Base-by-base conservation (phyloP, 2,329 filamentous ascomycete genomes). In the Aspergillus sclerotialis region DNA sequence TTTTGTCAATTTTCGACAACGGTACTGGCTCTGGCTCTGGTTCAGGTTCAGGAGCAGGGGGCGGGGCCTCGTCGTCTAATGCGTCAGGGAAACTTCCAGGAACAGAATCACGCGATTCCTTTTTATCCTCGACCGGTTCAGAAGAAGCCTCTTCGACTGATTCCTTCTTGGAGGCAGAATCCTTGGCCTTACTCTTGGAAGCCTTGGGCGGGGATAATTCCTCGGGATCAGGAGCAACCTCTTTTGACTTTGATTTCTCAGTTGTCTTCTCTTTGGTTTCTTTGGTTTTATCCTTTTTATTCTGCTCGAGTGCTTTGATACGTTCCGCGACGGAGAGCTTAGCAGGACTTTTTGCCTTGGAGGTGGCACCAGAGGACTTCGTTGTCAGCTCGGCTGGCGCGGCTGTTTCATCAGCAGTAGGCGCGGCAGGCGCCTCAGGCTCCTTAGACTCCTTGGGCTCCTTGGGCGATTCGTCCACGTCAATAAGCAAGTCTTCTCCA, bases 51-150 rank as follows among this genome's bases (percentile, higher is more conserved):
- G n/a, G n/a, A n/a, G n/a, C n/a, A n/a, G n/a, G n/a, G n/a, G n/a
- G n/a, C n/a, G n/a, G n/a, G n/a, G n/a, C n/a, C n/a, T 71, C 66
- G 43, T 68, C 68, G 23, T 70, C 68, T 43, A 72, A 58, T 8
- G 50, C 70, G 30, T 64, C 62, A 15, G 76, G 76, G 51, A 80
- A 80, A 40, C 72, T 73, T 36, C 76, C 77, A 27, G 76, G 75
- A 5, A 76, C 61, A 18, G 57, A 55, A 34, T 66, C 64, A 33
- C 56, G 60, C 8, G 54, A 56, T 14, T 48, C 59, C 58, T 50
- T 63, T 24, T 48, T 50, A 38, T 52, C 56, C 51, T 51, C 54
- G 39, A 48, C 44, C 19, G 51, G 47, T 28, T 57, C 45, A 11
- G 43, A 40, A 13, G 37, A 26, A 28, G 36, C 16, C 7, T 42